Percentiles rank a stretch among this genome's conserved stretches.
These are phyloP conservation scores for Solanum medicagineum DNA, from an alignment of 257 asterid species.

Conservation along the genomic window DNA sequence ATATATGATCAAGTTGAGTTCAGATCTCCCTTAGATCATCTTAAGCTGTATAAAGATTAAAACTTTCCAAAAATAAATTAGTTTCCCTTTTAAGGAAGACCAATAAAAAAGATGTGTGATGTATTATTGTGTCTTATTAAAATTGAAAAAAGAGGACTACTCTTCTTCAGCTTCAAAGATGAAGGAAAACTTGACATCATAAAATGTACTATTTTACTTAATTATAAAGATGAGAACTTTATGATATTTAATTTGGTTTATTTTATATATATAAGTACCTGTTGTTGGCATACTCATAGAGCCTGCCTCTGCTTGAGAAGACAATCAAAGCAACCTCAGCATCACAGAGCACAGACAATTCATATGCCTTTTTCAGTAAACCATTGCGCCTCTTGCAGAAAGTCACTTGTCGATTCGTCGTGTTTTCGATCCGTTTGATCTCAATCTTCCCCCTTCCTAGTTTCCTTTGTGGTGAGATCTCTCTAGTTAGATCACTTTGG, in stretches of 20 bases:
- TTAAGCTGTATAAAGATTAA: not conserved
- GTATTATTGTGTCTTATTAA: too few relatives aligned
- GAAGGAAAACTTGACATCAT: not conserved
- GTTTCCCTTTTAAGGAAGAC: slow-evolving; percentile 1
- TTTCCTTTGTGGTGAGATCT: slow-evolving; percentile 53
- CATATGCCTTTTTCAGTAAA: slow-evolving; percentile 81
- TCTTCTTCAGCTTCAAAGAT: not conserved
- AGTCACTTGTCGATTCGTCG: slow-evolving; percentile 92
- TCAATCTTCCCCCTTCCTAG: slow-evolving; percentile 78
- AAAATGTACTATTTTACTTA: not conserved
- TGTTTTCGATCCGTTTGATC: slow-evolving; percentile 93
- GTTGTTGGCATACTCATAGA: slow-evolving; percentile 86
- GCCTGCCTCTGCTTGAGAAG: slow-evolving; percentile 90
- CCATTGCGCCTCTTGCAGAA: slow-evolving; percentile 94
- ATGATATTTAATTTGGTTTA: not conserved
- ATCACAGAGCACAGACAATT: slow-evolving; percentile 86
- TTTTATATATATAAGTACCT: slow-evolving; percentile 26
- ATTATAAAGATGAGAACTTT: not conserved
- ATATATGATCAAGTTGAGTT: slow-evolving; percentile 2
- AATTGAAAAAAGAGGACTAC: not conserved
- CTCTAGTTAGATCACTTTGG: slow-evolving; percentile 55
- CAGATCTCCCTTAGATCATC: slow-evolving; percentile 8
- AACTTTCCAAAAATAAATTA: not conserved
- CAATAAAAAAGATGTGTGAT: not conserved
- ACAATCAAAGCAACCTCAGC: slow-evolving; percentile 90